phyloP scores from a whole-genome alignment of 1,284 basidiomycete species.

The Ganoderma resinaceum region DNA sequence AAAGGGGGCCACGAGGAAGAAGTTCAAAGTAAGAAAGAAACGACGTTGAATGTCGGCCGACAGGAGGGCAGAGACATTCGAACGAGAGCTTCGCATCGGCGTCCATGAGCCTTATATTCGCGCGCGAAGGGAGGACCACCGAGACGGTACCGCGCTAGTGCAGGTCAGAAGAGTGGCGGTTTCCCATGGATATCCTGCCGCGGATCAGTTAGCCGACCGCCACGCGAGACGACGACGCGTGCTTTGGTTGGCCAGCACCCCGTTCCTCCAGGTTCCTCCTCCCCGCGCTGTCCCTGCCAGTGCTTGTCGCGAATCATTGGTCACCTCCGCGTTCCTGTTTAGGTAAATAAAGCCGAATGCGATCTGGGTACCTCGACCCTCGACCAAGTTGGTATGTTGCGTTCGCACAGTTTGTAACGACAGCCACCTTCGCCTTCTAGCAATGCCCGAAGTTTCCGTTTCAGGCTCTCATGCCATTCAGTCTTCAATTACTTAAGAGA shows the following conservation, averaged over 20 bases:
- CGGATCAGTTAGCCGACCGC: slow-evolving; percentile 20
- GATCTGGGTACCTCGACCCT: slow-evolving; percentile 4
- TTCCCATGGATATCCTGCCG: slow-evolving; percentile 17
- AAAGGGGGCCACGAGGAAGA: slow-evolving; percentile 15
- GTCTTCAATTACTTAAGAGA: slow-evolving; percentile 3
- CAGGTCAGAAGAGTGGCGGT: slow-evolving; percentile 24
- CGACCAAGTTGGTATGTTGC: neutral
- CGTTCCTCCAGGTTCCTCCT: neutral
- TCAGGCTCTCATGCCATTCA: slow-evolving; percentile 25
- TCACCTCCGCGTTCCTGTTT: neutral
- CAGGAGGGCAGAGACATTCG: slow-evolving; percentile 27
- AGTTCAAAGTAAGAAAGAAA: slow-evolving; percentile 22
- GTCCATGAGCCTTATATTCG: slow-evolving; percentile 31
- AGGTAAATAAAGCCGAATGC: neutral
- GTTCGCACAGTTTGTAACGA: neutral
- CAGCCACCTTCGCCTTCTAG: slow-evolving; percentile 12
- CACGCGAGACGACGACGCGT: slow-evolving; percentile 14
- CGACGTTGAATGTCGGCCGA: slow-evolving; percentile 23
- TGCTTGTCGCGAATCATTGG: slow-evolving; percentile 10
- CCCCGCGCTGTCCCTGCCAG: neutral
- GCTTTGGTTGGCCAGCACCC: slow-evolving; percentile 16
- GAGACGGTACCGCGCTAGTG: slow-evolving; percentile 30
- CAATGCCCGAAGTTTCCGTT: slow-evolving; percentile 8
- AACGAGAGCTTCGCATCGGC: slow-evolving; percentile 22
- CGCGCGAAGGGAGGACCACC: slow-evolving; percentile 26